Percentiles rank a stretch among this genome's conserved stretches.
Evolutionary conservation across 108 stramenopile species (phyloP).

Genomic region (Fragilaria crotonensis): DNA sequence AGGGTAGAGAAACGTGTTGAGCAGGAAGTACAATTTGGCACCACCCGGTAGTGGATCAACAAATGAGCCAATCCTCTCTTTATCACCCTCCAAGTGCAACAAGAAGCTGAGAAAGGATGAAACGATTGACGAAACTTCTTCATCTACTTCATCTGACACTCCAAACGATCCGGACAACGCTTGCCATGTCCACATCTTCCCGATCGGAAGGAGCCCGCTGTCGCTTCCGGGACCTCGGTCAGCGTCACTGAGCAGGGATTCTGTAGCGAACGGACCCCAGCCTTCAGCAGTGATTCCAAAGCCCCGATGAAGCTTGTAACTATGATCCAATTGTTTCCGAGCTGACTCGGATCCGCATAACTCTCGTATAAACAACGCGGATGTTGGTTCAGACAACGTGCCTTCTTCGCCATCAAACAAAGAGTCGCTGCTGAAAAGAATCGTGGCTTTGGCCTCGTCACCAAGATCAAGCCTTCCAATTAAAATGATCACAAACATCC

Average conservation of each 20-base stretch:
- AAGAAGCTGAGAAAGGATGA: slow-evolving; percentile 39
- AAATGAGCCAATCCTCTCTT: slow-evolving; percentile 4
- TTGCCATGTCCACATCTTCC: slow-evolving; percentile 78
- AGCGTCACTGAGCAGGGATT: slow-evolving; percentile 21
- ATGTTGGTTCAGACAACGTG: slow-evolving; percentile 15
- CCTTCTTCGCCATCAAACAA: slow-evolving; percentile 11
- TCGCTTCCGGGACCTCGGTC: neutral
- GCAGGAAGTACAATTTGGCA: slow-evolving; percentile 67
- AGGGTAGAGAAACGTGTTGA: slow-evolving; percentile 65
- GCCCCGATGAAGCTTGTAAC: slow-evolving; percentile 39
- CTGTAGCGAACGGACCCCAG: slow-evolving; percentile 28
- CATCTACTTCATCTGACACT: neutral
- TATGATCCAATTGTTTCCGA: slow-evolving; percentile 49
- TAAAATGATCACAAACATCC: slow-evolving; percentile 43
- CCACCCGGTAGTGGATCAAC: slow-evolving; percentile 27
- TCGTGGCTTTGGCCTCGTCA: slow-evolving; percentile 52
- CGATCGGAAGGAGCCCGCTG: slow-evolving; percentile 33
- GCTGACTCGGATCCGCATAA: slow-evolving; percentile 23
- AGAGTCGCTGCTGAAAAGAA: slow-evolving; percentile 47
- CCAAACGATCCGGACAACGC: slow-evolving; percentile 22
- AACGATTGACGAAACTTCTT: slow-evolving; percentile 17
- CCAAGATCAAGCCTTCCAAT: slow-evolving; percentile 54
- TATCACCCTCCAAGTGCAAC: slow-evolving; percentile 36
- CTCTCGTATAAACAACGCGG: slow-evolving; percentile 30
- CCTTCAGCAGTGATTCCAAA: slow-evolving; percentile 29